These are phyloP conservation scores for Nematodospora anomalae DNA, from an alignment of 1,139 yeast species.

Conservation along the genomic window DNA sequence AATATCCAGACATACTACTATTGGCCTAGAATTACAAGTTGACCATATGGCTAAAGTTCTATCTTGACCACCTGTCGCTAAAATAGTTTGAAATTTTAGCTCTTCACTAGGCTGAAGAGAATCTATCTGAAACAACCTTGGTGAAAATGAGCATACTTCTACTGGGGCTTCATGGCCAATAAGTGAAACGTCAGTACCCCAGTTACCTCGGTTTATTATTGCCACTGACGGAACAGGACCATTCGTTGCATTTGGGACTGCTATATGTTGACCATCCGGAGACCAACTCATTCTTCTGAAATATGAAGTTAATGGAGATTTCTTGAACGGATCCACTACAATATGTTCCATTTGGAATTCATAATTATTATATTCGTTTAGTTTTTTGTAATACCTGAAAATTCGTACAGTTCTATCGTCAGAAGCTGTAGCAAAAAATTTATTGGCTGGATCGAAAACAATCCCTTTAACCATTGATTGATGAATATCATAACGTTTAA, in stretches of 20 bases:
- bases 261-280: conserved; percentile 95
- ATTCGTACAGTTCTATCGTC: conserved; percentile 91
- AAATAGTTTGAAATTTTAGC: conserved; percentile 44
- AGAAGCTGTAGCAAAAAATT: conserved; percentile 94
- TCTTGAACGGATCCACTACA: conserved; percentile 78
- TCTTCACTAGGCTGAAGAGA: conserved; percentile 16
- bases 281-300: conserved; percentile 95
- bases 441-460: conserved; percentile 96
- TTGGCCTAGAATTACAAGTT: conserved; percentile 58
- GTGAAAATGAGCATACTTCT: conserved; percentile 90
- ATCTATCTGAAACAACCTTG: conserved; percentile 53
- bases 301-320: conserved; percentile 89
- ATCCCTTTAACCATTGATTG: conserved; percentile 96
- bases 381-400: conserved; percentile 73
- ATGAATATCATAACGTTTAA: conserved; percentile 87
- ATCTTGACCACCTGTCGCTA: conserved; percentile 83
- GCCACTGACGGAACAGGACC: conserved; percentile 94
- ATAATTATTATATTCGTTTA: conserved; percentile 63
- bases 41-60: conserved; percentile 71
- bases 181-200: conserved; percentile 86
- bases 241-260: conserved; percentile 95
- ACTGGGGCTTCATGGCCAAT: conserved; percentile 98
- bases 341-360: conserved; percentile 86
- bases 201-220: conserved; percentile 82
- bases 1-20: conserved; percentile 64